Base-by-base conservation (phyloP, 192 early-diverging fungal genomes). In the Coemansia aciculifera region DNA sequence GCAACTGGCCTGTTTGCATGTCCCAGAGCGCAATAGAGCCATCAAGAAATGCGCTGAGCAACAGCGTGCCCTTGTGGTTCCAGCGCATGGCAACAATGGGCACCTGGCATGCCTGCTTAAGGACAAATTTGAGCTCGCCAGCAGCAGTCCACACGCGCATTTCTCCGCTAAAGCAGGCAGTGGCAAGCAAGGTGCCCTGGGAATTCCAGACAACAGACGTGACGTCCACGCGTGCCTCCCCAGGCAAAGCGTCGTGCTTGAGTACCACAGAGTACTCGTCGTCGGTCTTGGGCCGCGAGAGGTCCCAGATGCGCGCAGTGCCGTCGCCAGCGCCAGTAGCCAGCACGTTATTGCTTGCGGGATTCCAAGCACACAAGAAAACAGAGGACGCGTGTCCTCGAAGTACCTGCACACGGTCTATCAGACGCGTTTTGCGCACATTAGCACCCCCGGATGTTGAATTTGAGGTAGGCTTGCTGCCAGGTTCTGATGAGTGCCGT, bases 11-110 rank as follows among this genome's bases (percentile, higher is more conserved):
- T 3, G 89, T 87, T 5, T 74, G 66, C 7, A 86, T 83, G 70
- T 97, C 92, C 97, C 95, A 98, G 17, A 98, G 86, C 44, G 92
- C 86, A 0, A 91, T 90, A 0, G 87, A 89, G 21, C 89, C 88
- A 70, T 97, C 95, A 21, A 91, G 81, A 70, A 88, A 90, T 3
- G 89, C 93, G 48, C 86, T 92, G 5, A 91, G 74, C 40, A 98
- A 75, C 23, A 92, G 75, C 42, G 82, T 86, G 13, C 93, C 94
- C 42, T 84, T 86, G 67, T 86, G 87, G 77, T 94, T 96, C 92
- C 93, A 98, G 71, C 90, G 90, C 37, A 97, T 73, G 1, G 91
- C 84, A 66, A 95, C 90, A 15, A 97, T 89, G 5, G 95, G 91
- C 13, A 89, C 92, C 2, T 75, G 85, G 73, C 97, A 93, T 31